phyloP scores from a whole-genome alignment of 768 basidiomycete species.

The Phaeolepiota aurea region DNA sequence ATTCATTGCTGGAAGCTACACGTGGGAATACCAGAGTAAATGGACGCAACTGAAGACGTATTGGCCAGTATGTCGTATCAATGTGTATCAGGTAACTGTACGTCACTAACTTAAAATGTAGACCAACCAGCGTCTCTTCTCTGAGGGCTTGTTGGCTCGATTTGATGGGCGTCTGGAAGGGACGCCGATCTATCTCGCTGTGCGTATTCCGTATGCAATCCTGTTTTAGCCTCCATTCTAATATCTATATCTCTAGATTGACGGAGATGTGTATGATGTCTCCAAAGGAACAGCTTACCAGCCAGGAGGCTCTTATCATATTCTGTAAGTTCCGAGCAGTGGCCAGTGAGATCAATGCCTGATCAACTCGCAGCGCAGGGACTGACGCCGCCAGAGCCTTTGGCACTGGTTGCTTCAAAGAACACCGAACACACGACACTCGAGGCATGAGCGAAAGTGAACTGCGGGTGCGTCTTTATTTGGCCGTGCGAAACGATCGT shows the following conservation, averaged over 20 bases:
- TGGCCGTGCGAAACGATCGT: background rate
- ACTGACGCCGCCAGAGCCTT: constrained; percentile 88
- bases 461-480: constrained; percentile 48
- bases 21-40: constrained; percentile 75
- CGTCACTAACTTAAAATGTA: constrained; percentile 16
- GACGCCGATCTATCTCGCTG: constrained; percentile 79
- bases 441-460: constrained; percentile 73
- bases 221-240: constrained; percentile 7
- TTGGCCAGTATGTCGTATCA: constrained; percentile 47
- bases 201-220: constrained; percentile 25
- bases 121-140: constrained; percentile 62
- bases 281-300: constrained; percentile 76
- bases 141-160: constrained; percentile 54
- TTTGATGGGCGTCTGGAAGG: constrained; percentile 64
- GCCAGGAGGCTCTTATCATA: constrained; percentile 77
- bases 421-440: constrained; percentile 86
- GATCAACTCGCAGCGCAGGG: constrained; percentile 48
- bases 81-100: constrained; percentile 1
- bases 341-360: no score
- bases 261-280: constrained; percentile 91
- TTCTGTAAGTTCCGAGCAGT: constrained; percentile 49
- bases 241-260: constrained; percentile 47
- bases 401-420: constrained; percentile 88
- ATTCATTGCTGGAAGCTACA: constrained; percentile 80
- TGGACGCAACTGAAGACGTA: constrained; percentile 53